Evolutionary conservation across 305 asterid species (phyloP), one percentile per base, ranked within the genome.

Genomic region (Fraxinus sp.): DNA sequence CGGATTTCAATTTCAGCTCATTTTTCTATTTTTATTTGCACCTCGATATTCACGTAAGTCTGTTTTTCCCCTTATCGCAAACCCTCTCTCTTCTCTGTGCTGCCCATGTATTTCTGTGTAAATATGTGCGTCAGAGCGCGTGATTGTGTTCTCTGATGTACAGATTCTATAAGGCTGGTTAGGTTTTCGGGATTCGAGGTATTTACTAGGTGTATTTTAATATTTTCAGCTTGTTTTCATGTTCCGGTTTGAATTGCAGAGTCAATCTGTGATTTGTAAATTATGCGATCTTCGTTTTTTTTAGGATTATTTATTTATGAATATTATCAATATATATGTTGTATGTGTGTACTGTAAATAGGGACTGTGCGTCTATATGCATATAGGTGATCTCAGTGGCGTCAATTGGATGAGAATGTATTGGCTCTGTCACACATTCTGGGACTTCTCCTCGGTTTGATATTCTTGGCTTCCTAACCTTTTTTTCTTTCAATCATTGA

Each of bases 1-100:
- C 89, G 86, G 74, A 75, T 79, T 84, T 77, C 80, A 76, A 71
- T 79, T 84, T 74, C 79, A 70, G 85, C 85, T 87, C 83, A 75
- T 52, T 79, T 36, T 78, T 73, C 55, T 37, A 37, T 55, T 44
- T 66, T 66, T 20, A 33, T 13, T 66, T 78, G 16, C 44, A 13
- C 66, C 79, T 57, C 73, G 18, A 36, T 75, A 30, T 85, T 84
- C 78, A 18, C 85, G 90, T 83, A 78, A 86, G 88, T 87, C 39
- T 18, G 3, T 33, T 71, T 86, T 86, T 35, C 13, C 11, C 30
- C n/a, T 71, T 79, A 70, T 32, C 59, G 33, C 82, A 78, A 86
- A 81, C 87, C 89, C 87, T 86, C 85, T 80, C 70, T 62, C 80
- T 39, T 74, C 30, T 71, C 57, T 7, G 18, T 37, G 73, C 74